These are phyloP conservation scores for Atkinsonella texensis DNA, from an alignment of 2,329 filamentous ascomycete genomes.

Conservation along the genomic window DNA sequence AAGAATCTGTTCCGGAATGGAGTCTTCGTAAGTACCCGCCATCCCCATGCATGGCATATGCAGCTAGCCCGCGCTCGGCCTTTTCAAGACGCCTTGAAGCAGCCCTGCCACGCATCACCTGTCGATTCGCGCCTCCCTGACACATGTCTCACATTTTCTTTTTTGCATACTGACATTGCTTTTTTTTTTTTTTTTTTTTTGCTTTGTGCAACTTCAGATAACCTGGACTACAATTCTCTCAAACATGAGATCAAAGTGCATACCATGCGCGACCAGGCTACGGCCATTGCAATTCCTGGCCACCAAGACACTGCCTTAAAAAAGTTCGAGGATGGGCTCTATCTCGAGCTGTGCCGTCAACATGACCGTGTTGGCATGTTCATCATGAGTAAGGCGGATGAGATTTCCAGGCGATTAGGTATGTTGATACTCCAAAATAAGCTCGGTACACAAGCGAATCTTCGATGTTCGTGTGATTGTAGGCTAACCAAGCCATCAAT, in stretches of 20 bases:
- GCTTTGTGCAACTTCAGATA: slow-evolving; percentile 39
- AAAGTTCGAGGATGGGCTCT: slow-evolving; percentile 62
- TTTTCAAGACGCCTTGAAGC: neutral
- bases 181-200: slow-evolving; percentile 1
- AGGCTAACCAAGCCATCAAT: neutral
- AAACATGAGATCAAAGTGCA: slow-evolving; percentile 75
- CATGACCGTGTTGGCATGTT: slow-evolving; percentile 71
- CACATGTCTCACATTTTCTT: neutral
- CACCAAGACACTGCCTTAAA: slow-evolving; percentile 45
- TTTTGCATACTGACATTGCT: neutral
- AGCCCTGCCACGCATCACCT: neutral
- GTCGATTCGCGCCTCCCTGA: neutral
- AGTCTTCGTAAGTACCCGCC: slow-evolving; percentile 47
- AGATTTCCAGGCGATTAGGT: slow-evolving; percentile 61
- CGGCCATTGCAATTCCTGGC: slow-evolving; percentile 63
- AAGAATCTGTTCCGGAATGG: slow-evolving; percentile 73
- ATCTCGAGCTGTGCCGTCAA: slow-evolving; percentile 56
- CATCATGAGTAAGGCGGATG: slow-evolving; percentile 66
- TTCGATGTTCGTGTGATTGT: neutral
- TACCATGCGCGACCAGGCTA: slow-evolving; percentile 58
- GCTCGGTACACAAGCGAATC: neutral
- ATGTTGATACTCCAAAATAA: slow-evolving; percentile 17
- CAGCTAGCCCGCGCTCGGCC: neutral
- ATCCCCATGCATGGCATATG: neutral
- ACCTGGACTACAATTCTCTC: slow-evolving; percentile 80